A percentile compares a stretch with the other conserved stretches of the same genome.
These are phyloP conservation scores for Suillus alpinus DNA, from an alignment of 768 basidiomycete genomes.

Conservation along the genomic window DNA sequence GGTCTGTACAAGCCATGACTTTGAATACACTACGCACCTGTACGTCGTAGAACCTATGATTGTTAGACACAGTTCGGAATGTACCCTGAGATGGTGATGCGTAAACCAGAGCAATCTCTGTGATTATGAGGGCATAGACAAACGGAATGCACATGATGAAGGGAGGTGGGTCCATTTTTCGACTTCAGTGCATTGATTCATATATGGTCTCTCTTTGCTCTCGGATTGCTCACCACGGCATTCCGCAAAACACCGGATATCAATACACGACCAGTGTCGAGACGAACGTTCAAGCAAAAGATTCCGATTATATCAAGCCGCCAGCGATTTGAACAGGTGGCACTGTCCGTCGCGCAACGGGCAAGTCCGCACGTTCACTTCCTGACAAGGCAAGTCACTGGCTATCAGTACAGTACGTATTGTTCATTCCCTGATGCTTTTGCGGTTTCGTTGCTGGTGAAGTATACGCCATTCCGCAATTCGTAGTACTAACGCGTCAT, in stretches of 20 bases:
- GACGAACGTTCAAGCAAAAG: conserved; percentile 27
- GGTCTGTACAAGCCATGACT: conserved; percentile 5
- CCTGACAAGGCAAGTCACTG: background rate
- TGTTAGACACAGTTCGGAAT: conserved; percentile 12
- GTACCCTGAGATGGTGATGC: conserved; percentile 28
- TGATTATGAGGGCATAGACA: conserved; percentile 8
- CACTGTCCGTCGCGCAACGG: background rate
- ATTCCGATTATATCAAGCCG: background rate
- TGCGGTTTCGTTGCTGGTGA: background rate
- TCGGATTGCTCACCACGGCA: background rate
- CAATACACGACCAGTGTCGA: conserved; percentile 16
- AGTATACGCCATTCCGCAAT: background rate
- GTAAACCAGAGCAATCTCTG: conserved; percentile 11
- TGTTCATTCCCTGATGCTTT: background rate
- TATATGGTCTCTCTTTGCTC: background rate
- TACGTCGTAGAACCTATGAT: conserved; percentile 43
- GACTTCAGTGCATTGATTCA: background rate
- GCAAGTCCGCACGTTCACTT: background rate
- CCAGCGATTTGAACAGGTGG: background rate
- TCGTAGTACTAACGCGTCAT: background rate
- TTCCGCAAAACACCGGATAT: background rate
- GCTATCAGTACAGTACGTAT: background rate
- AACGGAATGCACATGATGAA: conserved; percentile 3
- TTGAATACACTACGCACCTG: conserved; percentile 35
- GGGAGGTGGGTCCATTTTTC: background rate